Percentiles rank a stretch among this genome's conserved stretches.
Evolutionary conservation across 306 rosid species (phyloP).

Genomic region (Lagenaria siceraria): DNA sequence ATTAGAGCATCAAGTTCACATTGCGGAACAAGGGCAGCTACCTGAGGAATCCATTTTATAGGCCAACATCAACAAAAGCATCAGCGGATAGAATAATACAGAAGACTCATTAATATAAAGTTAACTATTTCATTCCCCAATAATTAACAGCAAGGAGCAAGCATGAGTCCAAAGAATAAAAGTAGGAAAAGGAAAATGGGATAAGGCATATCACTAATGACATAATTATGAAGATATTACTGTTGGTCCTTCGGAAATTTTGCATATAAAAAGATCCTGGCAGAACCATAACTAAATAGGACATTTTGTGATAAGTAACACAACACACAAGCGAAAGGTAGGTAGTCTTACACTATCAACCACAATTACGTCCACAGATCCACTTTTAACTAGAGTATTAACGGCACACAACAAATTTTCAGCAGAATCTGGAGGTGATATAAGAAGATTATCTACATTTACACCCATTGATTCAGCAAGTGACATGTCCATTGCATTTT

Average conservation of each 20-base stretch:
- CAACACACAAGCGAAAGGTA: background rate
- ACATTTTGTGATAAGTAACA: background rate
- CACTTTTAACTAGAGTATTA: slow-evolving; percentile 66
- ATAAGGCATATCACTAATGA: background rate
- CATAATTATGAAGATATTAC: background rate
- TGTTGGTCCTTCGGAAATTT: background rate
- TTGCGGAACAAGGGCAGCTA: slow-evolving; percentile 83
- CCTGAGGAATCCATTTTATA: slow-evolving; percentile 32
- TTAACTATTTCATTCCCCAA: background rate
- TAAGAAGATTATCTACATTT: slow-evolving; percentile 56
- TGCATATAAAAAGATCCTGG: background rate
- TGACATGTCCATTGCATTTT: slow-evolving; percentile 64
- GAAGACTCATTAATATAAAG: background rate
- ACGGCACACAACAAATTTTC: slow-evolving; percentile 71
- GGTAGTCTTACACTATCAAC: slow-evolving; percentile 71
- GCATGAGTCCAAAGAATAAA: background rate
- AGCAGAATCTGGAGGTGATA: slow-evolving; percentile 58
- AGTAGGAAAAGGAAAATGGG: background rate
- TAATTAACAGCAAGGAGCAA: background rate
- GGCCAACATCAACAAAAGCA: background rate
- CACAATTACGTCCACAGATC: slow-evolving; percentile 77
- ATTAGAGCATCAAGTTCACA: slow-evolving; percentile 50
- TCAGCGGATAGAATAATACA: background rate
- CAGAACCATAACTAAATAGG: background rate
- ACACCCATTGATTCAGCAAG: slow-evolving; percentile 80